These are phyloP conservation scores for Nicotiana rustica DNA, from an alignment of 305 asterid genomes.

Conservation along the genomic window DNA sequence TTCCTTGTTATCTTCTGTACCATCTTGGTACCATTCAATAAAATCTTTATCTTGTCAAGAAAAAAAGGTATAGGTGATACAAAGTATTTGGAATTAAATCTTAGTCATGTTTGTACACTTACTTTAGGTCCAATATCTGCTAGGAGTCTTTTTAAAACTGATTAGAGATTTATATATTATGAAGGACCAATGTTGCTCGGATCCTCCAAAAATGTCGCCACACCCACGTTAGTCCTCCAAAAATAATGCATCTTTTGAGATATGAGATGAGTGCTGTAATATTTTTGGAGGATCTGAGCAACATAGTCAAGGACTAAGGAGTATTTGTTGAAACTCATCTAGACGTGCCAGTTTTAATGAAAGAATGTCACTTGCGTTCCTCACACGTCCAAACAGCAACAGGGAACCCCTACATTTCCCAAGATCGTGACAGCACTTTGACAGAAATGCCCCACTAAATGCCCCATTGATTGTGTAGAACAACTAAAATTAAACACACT, in stretches of 20 bases:
- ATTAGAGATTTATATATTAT: neutral
- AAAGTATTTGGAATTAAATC: neutral
- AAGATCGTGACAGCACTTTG: neutral
- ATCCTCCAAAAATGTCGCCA: neutral
- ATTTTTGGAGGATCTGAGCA: neutral
- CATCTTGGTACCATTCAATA: too few species aligned
- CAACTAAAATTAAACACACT: neutral
- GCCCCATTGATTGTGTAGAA: too few species aligned
- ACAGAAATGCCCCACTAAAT: neutral
- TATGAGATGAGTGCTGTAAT: neutral
- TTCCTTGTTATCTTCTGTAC: too few species aligned
- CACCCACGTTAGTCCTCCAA: neutral
- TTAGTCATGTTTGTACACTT: constrained; percentile 3
- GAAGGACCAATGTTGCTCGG: constrained; percentile 18
- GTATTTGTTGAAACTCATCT: neutral
- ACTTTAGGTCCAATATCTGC: constrained; percentile 20
- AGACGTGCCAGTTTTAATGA: neutral
- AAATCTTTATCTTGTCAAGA: too few species aligned
- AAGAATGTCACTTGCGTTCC: neutral
- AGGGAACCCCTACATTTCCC: neutral
- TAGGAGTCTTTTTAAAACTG: neutral
- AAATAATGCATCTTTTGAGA: neutral
- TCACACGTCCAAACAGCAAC: neutral
- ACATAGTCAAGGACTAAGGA: neutral
- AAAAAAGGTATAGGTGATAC: neutral